phyloP scores from a whole-genome alignment of 192 early-diverging fungal genomes.

The Coemansia sp. region DNA sequence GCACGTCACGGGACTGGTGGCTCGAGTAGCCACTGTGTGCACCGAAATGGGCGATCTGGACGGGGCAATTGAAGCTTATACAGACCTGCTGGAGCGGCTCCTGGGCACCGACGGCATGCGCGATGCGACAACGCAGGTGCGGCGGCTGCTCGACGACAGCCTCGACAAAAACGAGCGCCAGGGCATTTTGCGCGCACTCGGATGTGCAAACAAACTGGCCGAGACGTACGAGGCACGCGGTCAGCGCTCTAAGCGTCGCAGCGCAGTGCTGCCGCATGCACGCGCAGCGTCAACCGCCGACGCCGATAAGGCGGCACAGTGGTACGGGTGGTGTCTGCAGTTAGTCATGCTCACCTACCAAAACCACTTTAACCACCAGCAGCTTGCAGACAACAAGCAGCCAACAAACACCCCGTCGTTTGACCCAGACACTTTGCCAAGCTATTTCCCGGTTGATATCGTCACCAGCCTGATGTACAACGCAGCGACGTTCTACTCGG shows the following conservation, averaged over 20 bases:
- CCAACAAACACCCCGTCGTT: slow-evolving; percentile 37
- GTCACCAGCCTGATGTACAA: slow-evolving; percentile 55
- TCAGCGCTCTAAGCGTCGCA: slow-evolving; percentile 41
- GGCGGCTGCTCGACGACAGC: slow-evolving; percentile 25
- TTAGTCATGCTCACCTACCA: slow-evolving; percentile 50
- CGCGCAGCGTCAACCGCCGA: slow-evolving; percentile 24
- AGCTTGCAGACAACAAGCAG: slow-evolving; percentile 26
- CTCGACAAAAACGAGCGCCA: slow-evolving; percentile 15
- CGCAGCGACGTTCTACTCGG: slow-evolving; percentile 46
- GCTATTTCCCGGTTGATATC: slow-evolving; percentile 37
- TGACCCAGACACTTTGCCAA: slow-evolving; percentile 45
- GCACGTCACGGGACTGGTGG: slow-evolving; percentile 48
- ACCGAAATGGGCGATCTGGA: slow-evolving; percentile 49
- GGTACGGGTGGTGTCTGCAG: slow-evolving; percentile 58
- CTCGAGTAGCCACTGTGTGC: slow-evolving; percentile 40
- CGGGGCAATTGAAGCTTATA: slow-evolving; percentile 31
- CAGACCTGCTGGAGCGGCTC: slow-evolving; percentile 43
- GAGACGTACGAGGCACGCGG: slow-evolving; percentile 43
- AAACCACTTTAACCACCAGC: slow-evolving; percentile 46
- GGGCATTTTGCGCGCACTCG: slow-evolving; percentile 44
- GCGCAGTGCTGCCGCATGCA: slow-evolving; percentile 29
- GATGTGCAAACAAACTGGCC: slow-evolving; percentile 52
- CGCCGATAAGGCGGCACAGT: slow-evolving; percentile 32
- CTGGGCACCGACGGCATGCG: slow-evolving; percentile 36
- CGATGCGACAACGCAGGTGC: slow-evolving; percentile 36